Evolutionary conservation across 2,329 filamentous ascomycete genomes (phyloP).

Genomic region (Acrodontium crateriforme): DNA sequence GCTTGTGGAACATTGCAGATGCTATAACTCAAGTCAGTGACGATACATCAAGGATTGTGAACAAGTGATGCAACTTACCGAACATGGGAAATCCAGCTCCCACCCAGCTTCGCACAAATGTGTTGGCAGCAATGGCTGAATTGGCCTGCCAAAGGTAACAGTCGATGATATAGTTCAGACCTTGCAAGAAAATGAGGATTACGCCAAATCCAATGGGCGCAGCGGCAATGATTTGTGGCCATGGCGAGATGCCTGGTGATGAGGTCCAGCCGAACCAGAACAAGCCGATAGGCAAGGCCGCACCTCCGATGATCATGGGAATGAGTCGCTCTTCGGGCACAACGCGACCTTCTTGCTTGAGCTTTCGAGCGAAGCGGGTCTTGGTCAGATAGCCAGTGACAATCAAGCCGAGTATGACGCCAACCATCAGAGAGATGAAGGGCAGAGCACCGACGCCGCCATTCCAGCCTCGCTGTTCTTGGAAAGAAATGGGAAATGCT

Average conservation of each 20-base stretch:
- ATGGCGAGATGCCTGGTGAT: slow-evolving; percentile 24
- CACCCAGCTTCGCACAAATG: slow-evolving; percentile 21
- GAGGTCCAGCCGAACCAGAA: slow-evolving; percentile 36
- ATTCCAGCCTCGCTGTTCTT: slow-evolving; percentile 13
- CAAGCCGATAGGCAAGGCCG: slow-evolving; percentile 29
- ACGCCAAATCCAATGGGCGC: slow-evolving; percentile 27
- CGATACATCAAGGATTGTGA: background rate
- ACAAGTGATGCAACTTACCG: slow-evolving; percentile 1
- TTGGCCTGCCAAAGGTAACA: slow-evolving; percentile 25
- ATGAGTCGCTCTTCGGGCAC: slow-evolving; percentile 31
- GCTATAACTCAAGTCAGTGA: background rate
- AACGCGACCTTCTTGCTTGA: slow-evolving; percentile 8
- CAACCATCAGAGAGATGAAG: slow-evolving; percentile 15
- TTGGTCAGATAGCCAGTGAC: slow-evolving; percentile 12
- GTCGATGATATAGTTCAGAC: slow-evolving; percentile 21
- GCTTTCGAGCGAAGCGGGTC: slow-evolving; percentile 10
- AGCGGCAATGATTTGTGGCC: slow-evolving; percentile 27
- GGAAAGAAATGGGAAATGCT: slow-evolving; percentile 23
- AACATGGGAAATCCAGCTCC: slow-evolving; percentile 25
- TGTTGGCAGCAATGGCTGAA: slow-evolving; percentile 24
- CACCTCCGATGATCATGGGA: slow-evolving; percentile 30
- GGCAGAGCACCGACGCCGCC: slow-evolving; percentile 15
- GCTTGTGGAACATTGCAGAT: slow-evolving; percentile 17
- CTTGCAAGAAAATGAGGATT: slow-evolving; percentile 23
- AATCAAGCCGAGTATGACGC: slow-evolving; percentile 10